Evolutionary conservation across 164 flowering plant species (phyloP), one percentile per base, ranked within the genome.

Genomic region (Magnolia kwangsiensis): DNA sequence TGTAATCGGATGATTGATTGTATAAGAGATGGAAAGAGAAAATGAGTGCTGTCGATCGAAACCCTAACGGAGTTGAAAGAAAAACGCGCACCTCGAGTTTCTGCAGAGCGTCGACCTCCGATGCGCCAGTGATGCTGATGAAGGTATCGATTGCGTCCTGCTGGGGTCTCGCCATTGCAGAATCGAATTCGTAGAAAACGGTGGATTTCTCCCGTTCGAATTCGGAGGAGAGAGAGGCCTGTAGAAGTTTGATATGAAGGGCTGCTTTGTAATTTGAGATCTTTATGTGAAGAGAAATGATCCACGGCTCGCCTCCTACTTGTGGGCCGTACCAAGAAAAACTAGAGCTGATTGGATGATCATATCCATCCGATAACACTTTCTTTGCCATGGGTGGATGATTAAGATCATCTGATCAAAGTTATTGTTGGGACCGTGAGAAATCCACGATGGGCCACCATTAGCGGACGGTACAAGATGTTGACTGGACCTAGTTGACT

Each of bases 71-170:
- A 67, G 31, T 24, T 4, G 29, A 7, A 31, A 68, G 14, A 14
- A 31, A 27, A 71, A 13, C 29, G 49, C 13, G 5, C 1, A 69
- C 69, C 94, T 88, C 87, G 29, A 93, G 89, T 64, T 79, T 90
- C 67, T 82, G 97, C 23, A 84, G 20, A 50, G 97, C 96, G 50
- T 86, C 83, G 10, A 84, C 84, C 65, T 91, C 95, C 4, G 95
- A 79, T 1, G 83, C 87, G 74, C 95, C 97, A 63, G 99, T 88
- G 85, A 96, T 90, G 90, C 86, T 90, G 71, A 94, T 86, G 74
- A 96, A 96, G 11, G 89, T 91, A 6, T 90, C 94, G 82, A 96
- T 87, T 71, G 88, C 85, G 58, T 96, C 96, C 74, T 87, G 94
- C 85, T 82, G 80, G 51, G 88, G 86, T 74, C 84, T 87, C 74